Base-by-base conservation (phyloP, 1,139 yeast species). In the Scheffersomyces insectosa region DNA sequence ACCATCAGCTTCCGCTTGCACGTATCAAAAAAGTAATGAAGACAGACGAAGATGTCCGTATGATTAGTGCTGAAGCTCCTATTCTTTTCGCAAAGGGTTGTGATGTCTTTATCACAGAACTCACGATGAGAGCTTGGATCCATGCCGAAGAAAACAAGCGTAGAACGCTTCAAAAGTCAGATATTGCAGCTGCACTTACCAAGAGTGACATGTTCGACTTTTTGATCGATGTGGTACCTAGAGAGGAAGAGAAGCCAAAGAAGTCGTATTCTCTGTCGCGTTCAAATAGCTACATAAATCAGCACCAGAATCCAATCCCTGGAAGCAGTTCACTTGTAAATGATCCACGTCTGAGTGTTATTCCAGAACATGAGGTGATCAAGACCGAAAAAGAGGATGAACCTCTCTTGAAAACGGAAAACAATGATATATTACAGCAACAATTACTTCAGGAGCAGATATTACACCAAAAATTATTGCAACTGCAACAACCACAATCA, bases 61-160 rank as follows among this genome's bases (percentile, higher is more conserved):
- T 93, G 99, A 93, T 93, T 46, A 83, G 95, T 52, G 98, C 99
- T 2, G 99, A 93, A 67, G 98, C 98, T 0, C 99, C 99, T 1
- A 90, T 93, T 32, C 68, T 93, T 49, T 93, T 93, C 70, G 98
- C 99, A 39, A 93, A 93, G 65, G 98, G 98, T 1, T 93, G 99
- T 66, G 99, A 93, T 62, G 85, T 93, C 36, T 93, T 93, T 65
- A 93, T 93, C 51, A 91, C 98, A 0, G 99, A 93, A 64, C 74
- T 93, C 44, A 91, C 99, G 10, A 90, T 93, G 97, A 76, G 99
- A 47, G 98, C 99, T 3, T 93, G 99, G 99, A 89, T 93, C 49
- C 97, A 91, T 56, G 97, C 98, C 1, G 98, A 93, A 63, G 97
- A 89, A 57, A 89, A 88, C 68, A 93, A 93, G 61, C 79, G 99